phyloP scores from a whole-genome alignment of 345 rosid genomes.

The Euclidium syriacum region DNA sequence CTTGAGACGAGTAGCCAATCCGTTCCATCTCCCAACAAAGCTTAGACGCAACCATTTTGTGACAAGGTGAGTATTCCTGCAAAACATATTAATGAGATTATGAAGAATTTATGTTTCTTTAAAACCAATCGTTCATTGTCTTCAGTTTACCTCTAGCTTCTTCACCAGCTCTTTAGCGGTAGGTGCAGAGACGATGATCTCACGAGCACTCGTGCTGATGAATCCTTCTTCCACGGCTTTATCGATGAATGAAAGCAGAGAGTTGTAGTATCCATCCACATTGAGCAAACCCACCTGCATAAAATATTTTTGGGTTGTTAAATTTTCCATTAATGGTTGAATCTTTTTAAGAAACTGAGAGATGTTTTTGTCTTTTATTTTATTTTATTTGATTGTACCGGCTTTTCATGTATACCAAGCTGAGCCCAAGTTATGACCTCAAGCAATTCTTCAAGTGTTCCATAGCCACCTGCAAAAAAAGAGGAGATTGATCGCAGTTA shows the following conservation, averaged over 20 bases:
- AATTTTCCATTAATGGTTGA: not conserved
- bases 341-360: not conserved
- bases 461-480: slow-evolving; percentile 74
- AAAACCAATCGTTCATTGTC: not conserved
- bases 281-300: slow-evolving; percentile 93
- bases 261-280: slow-evolving; percentile 98
- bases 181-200: slow-evolving; percentile 87
- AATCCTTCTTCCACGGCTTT: slow-evolving; percentile 99
- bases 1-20: slow-evolving; percentile 43
- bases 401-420: slow-evolving; percentile 96
- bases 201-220: slow-evolving; percentile 73
- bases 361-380: not conserved
- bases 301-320: not conserved
- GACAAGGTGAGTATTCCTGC: slow-evolving; percentile 89
- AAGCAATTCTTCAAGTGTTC: slow-evolving; percentile 94
- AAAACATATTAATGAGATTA: not conserved
- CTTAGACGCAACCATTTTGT: slow-evolving; percentile 71
- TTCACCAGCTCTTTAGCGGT: slow-evolving; percentile 77
- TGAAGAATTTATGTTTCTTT: not conserved
- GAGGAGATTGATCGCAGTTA: not conserved
- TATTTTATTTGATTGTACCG: no score
- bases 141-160: slow-evolving; percentile 67
- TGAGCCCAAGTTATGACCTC: slow-evolving; percentile 99
- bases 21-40: slow-evolving; percentile 90
- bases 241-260: slow-evolving; percentile 87